Evolutionary conservation across 192 early-diverging fungal genomes (phyloP).

Genomic region (Jimgerdemannia lactiflua): DNA sequence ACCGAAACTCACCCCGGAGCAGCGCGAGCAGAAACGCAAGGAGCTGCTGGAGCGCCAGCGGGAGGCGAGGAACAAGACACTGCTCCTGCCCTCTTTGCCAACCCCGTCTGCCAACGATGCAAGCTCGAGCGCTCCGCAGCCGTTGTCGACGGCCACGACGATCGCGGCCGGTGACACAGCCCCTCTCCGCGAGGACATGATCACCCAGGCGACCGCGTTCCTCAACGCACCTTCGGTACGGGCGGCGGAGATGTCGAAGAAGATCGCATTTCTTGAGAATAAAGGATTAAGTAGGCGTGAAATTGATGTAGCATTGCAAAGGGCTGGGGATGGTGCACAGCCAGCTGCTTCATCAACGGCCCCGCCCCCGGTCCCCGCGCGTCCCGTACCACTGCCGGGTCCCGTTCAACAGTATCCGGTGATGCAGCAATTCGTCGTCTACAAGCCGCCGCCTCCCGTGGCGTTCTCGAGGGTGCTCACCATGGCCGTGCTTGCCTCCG

Average conservation of each 20-base stretch:
- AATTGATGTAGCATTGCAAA: constrained; percentile 61
- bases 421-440: constrained; percentile 12
- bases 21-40: constrained; percentile 17
- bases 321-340: constrained; percentile 13
- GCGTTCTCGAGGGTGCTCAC: constrained; percentile 19
- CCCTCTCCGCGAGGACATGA: constrained; percentile 49
- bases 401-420: constrained; percentile 13
- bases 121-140: neutral
- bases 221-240: constrained; percentile 74
- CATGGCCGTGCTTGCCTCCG: constrained; percentile 19
- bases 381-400: constrained; percentile 1
- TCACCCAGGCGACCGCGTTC: constrained; percentile 66
- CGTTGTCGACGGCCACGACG: neutral
- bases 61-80: constrained; percentile 3
- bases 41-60: constrained; percentile 4
- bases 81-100: neutral
- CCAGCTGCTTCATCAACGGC: neutral
- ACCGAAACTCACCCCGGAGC: constrained; percentile 11
- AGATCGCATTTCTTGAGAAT: constrained; percentile 73
- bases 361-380: constrained; percentile 13
- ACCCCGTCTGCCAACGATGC: neutral
- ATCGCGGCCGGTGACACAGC: neutral
- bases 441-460: constrained; percentile 15
- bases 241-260: constrained; percentile 65
- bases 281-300: constrained; percentile 71